Evolutionary conservation across 768 basidiomycete genomes (phyloP), one percentile per base, ranked within the genome.

Genomic region (Termitomyces sp.): DNA sequence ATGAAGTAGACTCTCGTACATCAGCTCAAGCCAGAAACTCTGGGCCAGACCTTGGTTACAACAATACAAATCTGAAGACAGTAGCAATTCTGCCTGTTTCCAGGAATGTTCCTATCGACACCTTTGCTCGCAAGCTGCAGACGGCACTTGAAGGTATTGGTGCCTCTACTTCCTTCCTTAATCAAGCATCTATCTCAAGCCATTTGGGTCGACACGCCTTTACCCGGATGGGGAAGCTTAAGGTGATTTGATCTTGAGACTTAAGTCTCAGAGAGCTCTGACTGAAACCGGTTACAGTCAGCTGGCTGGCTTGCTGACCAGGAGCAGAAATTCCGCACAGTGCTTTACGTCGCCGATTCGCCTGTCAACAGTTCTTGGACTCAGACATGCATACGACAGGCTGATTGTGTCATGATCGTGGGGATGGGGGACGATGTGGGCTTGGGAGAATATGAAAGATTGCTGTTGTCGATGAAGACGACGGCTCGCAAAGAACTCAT

Each of bases 401-500:
- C 95, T 16, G 95, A 98, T 73, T 95, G 85, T 68, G 91, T 97
- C 37, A 87, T 97, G 85, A 85, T 95, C 22, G 89, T 96, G 53
- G 95, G 93, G 8, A 89, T 95, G 84, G 95, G 92, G 4, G 95
- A 97, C 57, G 95, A 93, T 67, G 88, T 94, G 14, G 82, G 82
- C 20, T 77, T 94, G 6, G 97, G 97, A 13, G 97, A 99, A 74
- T 98, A 94, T 66, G 95, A 99, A 71, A 85, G 95, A 53, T 77
- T 98, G 4, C 74, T 99, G 22, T 79, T 98, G 42, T 95, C 95
- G 1, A 91, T 95, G 81, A 98, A 98, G 76, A 98, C 96, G 0
- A 98, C 96, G 0, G 97, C 96, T n/a, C 78, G 97, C 55, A 98
- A 98, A 72, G 97, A 99, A 69, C 83, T 99, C 27, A 88, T 99